Base-by-base conservation (phyloP, 1,284 basidiomycete species). In the Stereum hirsutum region DNA sequence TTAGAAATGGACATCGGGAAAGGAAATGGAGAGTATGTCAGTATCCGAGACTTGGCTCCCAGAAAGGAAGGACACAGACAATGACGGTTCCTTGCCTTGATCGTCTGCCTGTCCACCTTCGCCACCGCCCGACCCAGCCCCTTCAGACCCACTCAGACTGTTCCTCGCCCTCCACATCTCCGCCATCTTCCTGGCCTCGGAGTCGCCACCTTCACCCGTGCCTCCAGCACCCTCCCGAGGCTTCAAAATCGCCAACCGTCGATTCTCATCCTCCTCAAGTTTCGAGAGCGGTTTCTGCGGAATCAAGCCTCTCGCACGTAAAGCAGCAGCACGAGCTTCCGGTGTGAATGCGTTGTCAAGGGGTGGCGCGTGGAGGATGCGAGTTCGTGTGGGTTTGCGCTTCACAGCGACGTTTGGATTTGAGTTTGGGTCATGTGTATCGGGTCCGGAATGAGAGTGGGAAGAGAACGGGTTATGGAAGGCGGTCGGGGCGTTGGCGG, bases 251-350 rank as follows among this genome's bases (percentile, higher is more conserved):
- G 53, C 45, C 41, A 53, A 52, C 14, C 55, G 52, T 15, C 52
- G 42, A 48, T 64, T 59, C 36, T 53, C 50, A 34, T 55, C 55
- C 30, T 52, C 53, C 51, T 64, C 62, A 40, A 62, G 53, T 46
- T 60, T 55, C 39, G 60, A 61, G 12, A 63, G 49, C 42, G 38
- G 54, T 17, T 52, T 52, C 28, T 53, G 34, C 6, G 60, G 57
- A 3, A 57, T 40, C 14, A 62, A 54, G 5, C 61, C 61, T 11
- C 54, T 52, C 14, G 55, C 56, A 20, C 56, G 57, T 14, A 62
- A n/a, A n/a, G n/a, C n/a, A n/a, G n/a, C n/a, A n/a, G n/a, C n/a
- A n/a, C n/a, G n/a, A n/a, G n/a, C n/a, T n/a, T n/a, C n/a, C n/a
- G n/a, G n/a, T n/a, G n/a, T n/a, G n/a, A n/a, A n/a, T n/a, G n/a